Conservation (phyloP, 106 monocot species). For the Vanilla planifolia region DNA sequence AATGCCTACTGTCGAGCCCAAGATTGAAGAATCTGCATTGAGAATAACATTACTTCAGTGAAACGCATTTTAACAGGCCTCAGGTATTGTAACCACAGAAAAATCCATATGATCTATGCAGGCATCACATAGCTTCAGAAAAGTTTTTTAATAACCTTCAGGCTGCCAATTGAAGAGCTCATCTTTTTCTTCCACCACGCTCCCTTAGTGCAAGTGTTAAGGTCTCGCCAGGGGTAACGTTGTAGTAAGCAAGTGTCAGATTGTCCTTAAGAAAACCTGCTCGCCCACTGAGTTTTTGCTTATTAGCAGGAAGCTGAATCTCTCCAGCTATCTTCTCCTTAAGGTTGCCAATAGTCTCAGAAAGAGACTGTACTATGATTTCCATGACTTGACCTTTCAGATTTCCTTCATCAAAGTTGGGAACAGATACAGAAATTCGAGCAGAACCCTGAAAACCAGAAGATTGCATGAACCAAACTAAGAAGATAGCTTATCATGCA, state of each 20-base stretch:
- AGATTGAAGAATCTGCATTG: conserved; percentile 21
- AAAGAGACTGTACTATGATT: conserved; percentile 71
- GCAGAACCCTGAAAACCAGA: conserved; percentile 56
- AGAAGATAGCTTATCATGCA: background rate
- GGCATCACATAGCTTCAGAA: conserved; percentile 2
- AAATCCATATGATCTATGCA: background rate
- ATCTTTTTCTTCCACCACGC: conserved; percentile 98
- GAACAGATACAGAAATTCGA: conserved; percentile 81
- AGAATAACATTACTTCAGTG: conserved; percentile 16
- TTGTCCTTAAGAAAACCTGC: conserved; percentile 98
- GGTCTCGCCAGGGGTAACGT: conserved; percentile 71
- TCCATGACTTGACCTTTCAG: conserved; percentile 84
- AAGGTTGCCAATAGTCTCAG: conserved; percentile 81
- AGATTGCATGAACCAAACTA: background rate
- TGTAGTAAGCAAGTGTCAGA: conserved; percentile 90
- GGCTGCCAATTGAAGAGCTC: conserved; percentile 8
- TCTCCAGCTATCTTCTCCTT: conserved; percentile 99
- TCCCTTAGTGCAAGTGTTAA: conserved; percentile 83
- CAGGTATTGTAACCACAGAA: conserved; percentile 5
- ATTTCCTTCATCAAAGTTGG: conserved; percentile 93
- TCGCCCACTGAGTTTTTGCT: conserved; percentile 86
- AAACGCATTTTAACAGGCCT: conserved; percentile 2
- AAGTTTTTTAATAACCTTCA: conserved; percentile 20
- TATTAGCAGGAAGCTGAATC: conserved; percentile 92
- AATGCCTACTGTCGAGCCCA: conserved; percentile 7